These are phyloP conservation scores for Isabelozyma rhagii DNA, from an alignment of 805 yeast species.

Conservation along the genomic window DNA sequence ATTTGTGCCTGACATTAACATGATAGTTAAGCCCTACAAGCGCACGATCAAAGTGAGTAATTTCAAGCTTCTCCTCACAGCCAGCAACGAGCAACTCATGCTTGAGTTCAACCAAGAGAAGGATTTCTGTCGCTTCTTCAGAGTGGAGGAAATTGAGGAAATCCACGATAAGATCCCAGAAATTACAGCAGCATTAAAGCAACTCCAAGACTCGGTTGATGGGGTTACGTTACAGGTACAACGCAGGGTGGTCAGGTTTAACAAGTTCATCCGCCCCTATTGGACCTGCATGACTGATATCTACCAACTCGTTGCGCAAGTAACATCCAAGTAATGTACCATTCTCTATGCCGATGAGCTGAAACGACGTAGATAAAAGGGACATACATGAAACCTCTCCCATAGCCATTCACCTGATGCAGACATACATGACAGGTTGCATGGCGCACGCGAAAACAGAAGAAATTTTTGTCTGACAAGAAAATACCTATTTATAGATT, in stretches of 20 bases:
- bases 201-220: not conserved
- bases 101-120: slow-evolving; percentile 18
- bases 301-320: not conserved
- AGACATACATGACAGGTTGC: too few relatives aligned
- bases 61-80: slow-evolving; percentile 18
- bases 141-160: slow-evolving; percentile 10
- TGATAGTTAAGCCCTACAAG: slow-evolving; percentile 25
- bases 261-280: not conserved
- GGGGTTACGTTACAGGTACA: not conserved
- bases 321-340: not conserved
- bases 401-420: too few relatives aligned
- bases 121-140: slow-evolving; percentile 25
- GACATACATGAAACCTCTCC: too few relatives aligned
- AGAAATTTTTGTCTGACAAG: too few relatives aligned
- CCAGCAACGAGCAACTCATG: slow-evolving; percentile 5
- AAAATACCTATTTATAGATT: not conserved
- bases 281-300: not conserved
- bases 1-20: slow-evolving; percentile 12
- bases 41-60: slow-evolving; percentile 24
- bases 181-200: slow-evolving; percentile 5
- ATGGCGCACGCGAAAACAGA: too few relatives aligned
- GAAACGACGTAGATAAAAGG: too few relatives aligned
- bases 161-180: slow-evolving; percentile 4
- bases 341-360: too few relatives aligned
- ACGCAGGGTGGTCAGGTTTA: not conserved